Conservation (phyloP, 192 early-diverging fungal genomes). For the Coemansia sp. region DNA sequence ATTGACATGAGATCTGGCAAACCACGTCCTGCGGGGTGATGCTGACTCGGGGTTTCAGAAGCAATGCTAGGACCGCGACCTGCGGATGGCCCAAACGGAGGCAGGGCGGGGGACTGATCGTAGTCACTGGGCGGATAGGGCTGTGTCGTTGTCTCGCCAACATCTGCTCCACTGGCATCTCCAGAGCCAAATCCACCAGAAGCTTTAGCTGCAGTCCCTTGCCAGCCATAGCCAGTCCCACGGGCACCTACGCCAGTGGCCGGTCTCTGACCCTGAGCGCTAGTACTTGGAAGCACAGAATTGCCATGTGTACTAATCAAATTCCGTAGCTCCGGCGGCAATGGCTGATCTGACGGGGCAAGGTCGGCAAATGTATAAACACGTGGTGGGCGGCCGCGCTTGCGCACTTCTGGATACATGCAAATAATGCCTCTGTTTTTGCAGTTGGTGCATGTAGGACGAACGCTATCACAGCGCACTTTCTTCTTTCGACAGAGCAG, state of each 20-base stretch:
- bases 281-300: constrained; percentile 24
- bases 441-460: constrained; percentile 51
- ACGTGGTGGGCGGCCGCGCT: constrained; percentile 48
- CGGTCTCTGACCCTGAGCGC: neutral
- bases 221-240: constrained; percentile 10
- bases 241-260: neutral
- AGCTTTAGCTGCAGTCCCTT: no score
- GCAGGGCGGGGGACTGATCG: constrained; percentile 26
- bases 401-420: constrained; percentile 50
- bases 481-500: constrained; percentile 51
- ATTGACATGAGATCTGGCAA: constrained; percentile 27
- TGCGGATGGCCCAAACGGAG: constrained; percentile 29
- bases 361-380: constrained; percentile 53
- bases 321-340: constrained; percentile 44
- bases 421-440: constrained; percentile 48
- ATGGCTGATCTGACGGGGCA: constrained; percentile 42
- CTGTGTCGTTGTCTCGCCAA: constrained; percentile 27
- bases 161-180: constrained; percentile 4
- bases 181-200: neutral
- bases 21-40: constrained; percentile 10
- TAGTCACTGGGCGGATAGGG: constrained; percentile 22
- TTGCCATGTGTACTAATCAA: constrained; percentile 37
- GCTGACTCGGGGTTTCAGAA: neutral
- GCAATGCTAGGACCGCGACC: constrained; percentile 12
- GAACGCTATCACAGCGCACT: constrained; percentile 47